Base-by-base conservation (phyloP, 176 grass and related monocot genomes). In the Phragmites australis region DNA sequence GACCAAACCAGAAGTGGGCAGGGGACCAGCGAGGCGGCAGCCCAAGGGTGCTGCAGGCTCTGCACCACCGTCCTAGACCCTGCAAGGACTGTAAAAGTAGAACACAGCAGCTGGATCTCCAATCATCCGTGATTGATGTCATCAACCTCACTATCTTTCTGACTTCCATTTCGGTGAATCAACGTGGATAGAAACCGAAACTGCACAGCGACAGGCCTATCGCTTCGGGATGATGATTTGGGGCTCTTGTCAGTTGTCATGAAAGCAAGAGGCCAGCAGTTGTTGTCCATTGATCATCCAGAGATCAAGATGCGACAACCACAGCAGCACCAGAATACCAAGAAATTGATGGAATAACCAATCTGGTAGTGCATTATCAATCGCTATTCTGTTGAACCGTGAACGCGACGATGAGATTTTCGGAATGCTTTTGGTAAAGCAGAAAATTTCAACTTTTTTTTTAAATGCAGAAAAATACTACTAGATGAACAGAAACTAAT, bases 281-380 rank as follows among this genome's bases (percentile, higher is more conserved):
- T 27, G 75, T 84, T 46, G 76, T 45, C 77, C 76, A 75, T 23
- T 34, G 45, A 34, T 75, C 27, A 53, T 26, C 6, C 9, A n/a
- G 51, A 76, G 55, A 37, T 61, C 61, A 75, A 75, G 62, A 81
- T 56, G 82, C 87, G 76, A 70, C 77, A 70, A 62, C 72, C 32
- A 49, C 76, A 43, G 18, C 65, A 64, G 21, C 69, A 42, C 61
- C 39, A 6, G 21, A 16, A 45, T 58, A 26, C 43, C 81, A 62
- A 76, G 1, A 84, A 70, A 89, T 63, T 63, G 70, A 72, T 31
- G 45, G 58, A 3, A 18, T 47, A 66, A 65, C 84, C 34, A 37
- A 37, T 37, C 34, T 37, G 34, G 3, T 5, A 37, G 34, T 37
- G 34, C 34, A 37, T 37, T 37, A 37, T 37, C 34, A 5, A 37